Conservation (phyloP, 306 rosid genomes). For the Biancaea sappan region DNA sequence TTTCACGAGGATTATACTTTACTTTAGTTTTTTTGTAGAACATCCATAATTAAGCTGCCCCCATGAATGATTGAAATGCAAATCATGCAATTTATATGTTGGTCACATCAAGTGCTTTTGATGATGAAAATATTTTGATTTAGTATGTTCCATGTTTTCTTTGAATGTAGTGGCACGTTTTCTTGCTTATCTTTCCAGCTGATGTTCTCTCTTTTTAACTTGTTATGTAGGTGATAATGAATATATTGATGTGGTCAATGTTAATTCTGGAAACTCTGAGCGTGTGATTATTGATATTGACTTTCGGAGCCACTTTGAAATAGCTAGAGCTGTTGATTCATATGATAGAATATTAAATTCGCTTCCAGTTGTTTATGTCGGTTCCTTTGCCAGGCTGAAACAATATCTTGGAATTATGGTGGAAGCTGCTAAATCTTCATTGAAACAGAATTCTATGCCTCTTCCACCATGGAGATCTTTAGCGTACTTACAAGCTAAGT, state of each 20-base stretch:
- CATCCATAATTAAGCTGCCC: background rate
- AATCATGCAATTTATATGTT: background rate
- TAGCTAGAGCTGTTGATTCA: conserved; percentile 93
- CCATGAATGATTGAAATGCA: conserved; percentile 5
- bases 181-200: conserved; percentile 9
- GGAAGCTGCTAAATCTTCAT: conserved; percentile 85
- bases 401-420: conserved; percentile 85
- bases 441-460: conserved; percentile 93
- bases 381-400: conserved; percentile 69
- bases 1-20: conserved; percentile 14
- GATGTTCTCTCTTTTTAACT: conserved; percentile 27
- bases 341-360: conserved; percentile 79
- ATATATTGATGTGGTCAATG: conserved; percentile 76
- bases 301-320: conserved; percentile 95
- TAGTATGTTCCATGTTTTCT: background rate
- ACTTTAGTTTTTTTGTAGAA: background rate
- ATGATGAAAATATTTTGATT: background rate
- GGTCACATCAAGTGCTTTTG: conserved; percentile 14
- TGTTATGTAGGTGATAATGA: conserved; percentile 81
- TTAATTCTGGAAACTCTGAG: conserved; percentile 60
- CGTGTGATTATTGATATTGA: conserved; percentile 84
- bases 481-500: conserved; percentile 85
- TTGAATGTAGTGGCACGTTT: background rate
- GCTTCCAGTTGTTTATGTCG: conserved; percentile 80
- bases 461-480: conserved; percentile 96